Conservation (phyloP, 148 eudicot genomes). For the Cornus florida region DNA sequence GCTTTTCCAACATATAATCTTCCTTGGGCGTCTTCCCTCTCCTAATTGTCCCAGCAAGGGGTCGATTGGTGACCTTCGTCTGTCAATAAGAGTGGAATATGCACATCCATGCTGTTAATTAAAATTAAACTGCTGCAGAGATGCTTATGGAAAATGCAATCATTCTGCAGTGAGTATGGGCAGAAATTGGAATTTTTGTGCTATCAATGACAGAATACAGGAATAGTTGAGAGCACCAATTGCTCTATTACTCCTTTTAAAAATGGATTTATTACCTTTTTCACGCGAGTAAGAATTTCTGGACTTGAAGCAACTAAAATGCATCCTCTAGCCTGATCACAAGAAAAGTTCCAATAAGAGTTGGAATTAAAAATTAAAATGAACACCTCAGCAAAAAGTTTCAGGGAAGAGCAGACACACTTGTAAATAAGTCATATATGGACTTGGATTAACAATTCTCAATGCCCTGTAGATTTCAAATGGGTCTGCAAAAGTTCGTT, state of each 20-base stretch:
- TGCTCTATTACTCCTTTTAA: background rate
- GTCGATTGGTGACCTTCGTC: conserved; percentile 84
- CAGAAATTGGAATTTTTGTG: background rate
- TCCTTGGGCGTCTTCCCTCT: conserved; percentile 95
- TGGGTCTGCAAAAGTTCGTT: conserved; percentile 96
- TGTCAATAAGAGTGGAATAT: conserved; percentile 26
- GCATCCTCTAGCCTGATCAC: conserved; percentile 88
- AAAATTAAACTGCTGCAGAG: background rate
- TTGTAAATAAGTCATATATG: conserved; percentile 96
- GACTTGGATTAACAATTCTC: conserved; percentile 98
- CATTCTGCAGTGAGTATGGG: background rate
- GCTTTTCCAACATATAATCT: conserved; percentile 81
- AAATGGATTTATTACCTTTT: conserved; percentile 50
- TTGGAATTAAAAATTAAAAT: conserved; percentile 1
- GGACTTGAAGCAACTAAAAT: conserved; percentile 99
- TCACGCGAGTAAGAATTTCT: conserved; percentile 93
- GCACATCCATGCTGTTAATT: background rate
- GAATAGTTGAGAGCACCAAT: background rate
- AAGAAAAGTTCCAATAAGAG: conserved; percentile 2
- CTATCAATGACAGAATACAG: too few relatives aligned
- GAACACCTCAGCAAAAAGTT: background rate
- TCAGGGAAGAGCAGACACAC: conserved; percentile 28
- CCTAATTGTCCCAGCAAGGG: conserved; percentile 91
- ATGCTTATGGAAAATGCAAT: background rate
- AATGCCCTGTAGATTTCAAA: conserved; percentile 97